phyloP scores from a whole-genome alignment of 345 rosid genomes.

The Eucalyptus tenuipes region DNA sequence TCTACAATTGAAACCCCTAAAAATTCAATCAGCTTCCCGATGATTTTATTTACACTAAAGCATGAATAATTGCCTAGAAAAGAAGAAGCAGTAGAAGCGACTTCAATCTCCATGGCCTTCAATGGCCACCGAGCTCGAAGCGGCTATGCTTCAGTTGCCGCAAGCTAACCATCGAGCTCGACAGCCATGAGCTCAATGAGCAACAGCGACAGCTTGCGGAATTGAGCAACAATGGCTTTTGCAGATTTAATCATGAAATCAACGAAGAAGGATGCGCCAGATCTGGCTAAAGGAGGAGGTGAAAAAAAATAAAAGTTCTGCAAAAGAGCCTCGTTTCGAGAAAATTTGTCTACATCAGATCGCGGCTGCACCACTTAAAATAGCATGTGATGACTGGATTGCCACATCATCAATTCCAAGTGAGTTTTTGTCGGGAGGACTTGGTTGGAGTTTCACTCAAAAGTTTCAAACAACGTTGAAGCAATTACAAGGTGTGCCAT shows the following conservation, averaged over 20 bases:
- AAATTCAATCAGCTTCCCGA: neutral
- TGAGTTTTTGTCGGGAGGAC: neutral
- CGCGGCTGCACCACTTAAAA: rapidly evolving
- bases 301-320: too few relatives aligned
- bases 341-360: too few relatives aligned
- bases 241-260: neutral
- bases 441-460: neutral
- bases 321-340: too few relatives aligned
- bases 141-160: too few relatives aligned
- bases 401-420: too few relatives aligned
- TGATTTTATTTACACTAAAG: neutral
- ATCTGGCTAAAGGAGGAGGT: neutral
- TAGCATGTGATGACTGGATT: too few relatives aligned
- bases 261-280: neutral
- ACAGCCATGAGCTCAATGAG: neutral
- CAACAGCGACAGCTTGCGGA: neutral
- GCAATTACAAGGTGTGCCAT: too few relatives aligned
- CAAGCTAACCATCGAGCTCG: too few relatives aligned
- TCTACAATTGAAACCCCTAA: neutral
- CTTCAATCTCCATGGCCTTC: neutral
- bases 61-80: neutral
- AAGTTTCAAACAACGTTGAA: neutral
- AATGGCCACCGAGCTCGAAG: neutral
- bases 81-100: neutral
- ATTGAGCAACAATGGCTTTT: neutral